Percentiles rank a stretch among this genome's conserved stretches.
These are phyloP conservation scores for Debaryomyces fabryi DNA, from an alignment of 1,139 yeast species.

Conservation along the genomic window DNA sequence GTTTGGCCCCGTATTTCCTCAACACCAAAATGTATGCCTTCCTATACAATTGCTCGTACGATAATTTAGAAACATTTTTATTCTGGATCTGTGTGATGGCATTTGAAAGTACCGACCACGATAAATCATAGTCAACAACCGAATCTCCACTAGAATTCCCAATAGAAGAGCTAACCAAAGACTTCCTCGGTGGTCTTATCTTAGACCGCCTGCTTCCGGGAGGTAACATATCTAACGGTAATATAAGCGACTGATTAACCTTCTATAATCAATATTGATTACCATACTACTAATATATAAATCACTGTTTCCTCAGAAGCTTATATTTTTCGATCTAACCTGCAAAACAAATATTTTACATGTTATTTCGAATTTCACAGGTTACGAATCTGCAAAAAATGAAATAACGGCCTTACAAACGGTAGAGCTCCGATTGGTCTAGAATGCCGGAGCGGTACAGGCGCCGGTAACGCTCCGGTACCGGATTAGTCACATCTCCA, in stretches of 20 bases:
- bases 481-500: constrained; percentile 8
- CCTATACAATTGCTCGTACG: constrained; percentile 84
- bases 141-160: constrained; percentile 22
- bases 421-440: neutral
- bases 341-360: constrained; percentile 3
- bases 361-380: neutral
- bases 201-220: constrained; percentile 54
- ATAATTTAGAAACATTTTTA: constrained; percentile 72
- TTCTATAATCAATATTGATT: neutral
- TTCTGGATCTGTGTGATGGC: constrained; percentile 79
- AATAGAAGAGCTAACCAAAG: constrained; percentile 31
- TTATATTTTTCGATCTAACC: constrained; percentile 7
- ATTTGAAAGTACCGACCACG: constrained; percentile 71
- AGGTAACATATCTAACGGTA: constrained; percentile 32
- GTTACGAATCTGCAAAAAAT: neutral
- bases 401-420: neutral
- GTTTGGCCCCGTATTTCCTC: constrained; percentile 67
- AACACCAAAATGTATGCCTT: constrained; percentile 80
- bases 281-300: neutral
- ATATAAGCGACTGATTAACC: neutral
- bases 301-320: neutral
- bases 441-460: neutral
- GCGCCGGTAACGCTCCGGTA: constrained; percentile 5
- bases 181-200: constrained; percentile 75
- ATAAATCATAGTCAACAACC: constrained; percentile 61